Evolutionary conservation across 331 rosid species (phyloP).

Genomic region (Telfairia occidentalis): DNA sequence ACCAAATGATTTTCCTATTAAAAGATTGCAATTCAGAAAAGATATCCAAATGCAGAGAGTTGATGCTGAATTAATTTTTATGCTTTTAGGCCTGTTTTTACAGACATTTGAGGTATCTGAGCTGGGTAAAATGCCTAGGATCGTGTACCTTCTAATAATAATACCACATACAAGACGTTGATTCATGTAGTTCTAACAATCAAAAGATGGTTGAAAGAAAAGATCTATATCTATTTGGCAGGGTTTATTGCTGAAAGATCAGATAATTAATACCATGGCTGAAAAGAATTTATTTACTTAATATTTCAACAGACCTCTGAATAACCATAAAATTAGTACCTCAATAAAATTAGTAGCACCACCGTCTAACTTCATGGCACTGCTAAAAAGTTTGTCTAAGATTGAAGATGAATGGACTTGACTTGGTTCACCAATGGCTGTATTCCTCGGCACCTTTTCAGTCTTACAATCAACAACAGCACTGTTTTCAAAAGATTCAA

Average conservation of each 20-base stretch:
- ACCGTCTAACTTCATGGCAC: constrained; percentile 33
- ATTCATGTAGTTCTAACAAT: background rate
- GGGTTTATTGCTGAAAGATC: too few relatives aligned
- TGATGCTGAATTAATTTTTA: background rate
- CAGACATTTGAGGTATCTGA: background rate
- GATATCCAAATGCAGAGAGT: background rate
- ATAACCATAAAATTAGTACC: constrained; percentile 35
- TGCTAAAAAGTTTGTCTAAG: constrained; percentile 58
- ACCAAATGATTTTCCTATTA: background rate
- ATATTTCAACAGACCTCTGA: background rate
- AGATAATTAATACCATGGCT: background rate
- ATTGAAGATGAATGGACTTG: constrained; percentile 48
- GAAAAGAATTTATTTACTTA: background rate
- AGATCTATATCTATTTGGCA: too few relatives aligned
- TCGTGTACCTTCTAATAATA: background rate
- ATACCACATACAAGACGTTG: background rate
- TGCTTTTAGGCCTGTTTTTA: background rate
- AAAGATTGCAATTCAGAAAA: background rate
- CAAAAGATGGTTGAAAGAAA: too few relatives aligned
- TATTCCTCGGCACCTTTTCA: constrained; percentile 37
- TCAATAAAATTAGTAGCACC: constrained; percentile 38
- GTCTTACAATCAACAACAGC: constrained; percentile 36
- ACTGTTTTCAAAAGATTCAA: constrained; percentile 45
- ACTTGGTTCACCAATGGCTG: constrained; percentile 29
- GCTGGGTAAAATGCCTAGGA: background rate